Conservation (phyloP, 2,329 filamentous ascomycete genomes). For the Fusarium buxicola region DNA sequence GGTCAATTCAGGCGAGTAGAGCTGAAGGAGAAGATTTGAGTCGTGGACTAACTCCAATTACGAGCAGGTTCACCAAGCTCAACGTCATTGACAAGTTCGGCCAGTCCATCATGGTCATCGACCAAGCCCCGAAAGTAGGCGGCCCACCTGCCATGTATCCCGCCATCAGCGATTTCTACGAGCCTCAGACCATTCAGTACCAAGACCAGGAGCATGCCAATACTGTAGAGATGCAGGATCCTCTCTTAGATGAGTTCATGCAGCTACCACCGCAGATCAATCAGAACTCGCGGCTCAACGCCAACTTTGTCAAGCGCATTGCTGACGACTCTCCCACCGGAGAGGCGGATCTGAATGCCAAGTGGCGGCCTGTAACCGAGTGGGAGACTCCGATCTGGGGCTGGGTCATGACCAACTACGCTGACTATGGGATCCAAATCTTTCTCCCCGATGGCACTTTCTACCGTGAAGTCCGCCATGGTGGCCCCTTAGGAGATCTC, state of each 20-base stretch:
- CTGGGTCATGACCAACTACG: conserved; percentile 57
- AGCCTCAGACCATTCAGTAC: conserved; percentile 46
- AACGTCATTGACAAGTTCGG: conserved; percentile 64
- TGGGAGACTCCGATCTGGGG: conserved; percentile 58
- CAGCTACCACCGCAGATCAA: conserved; percentile 58
- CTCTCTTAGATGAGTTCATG: conserved; percentile 47
- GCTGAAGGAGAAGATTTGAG: too few species aligned
- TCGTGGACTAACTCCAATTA: too few species aligned
- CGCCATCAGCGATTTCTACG: conserved; percentile 51
- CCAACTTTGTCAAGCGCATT: conserved; percentile 45
- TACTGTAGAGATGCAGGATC: conserved; percentile 37
- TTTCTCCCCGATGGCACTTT: conserved; percentile 56
- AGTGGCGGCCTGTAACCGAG: conserved; percentile 42
- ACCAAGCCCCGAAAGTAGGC: conserved; percentile 18
- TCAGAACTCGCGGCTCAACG: conserved; percentile 53
- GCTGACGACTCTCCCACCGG: too few species aligned
- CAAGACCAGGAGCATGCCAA: conserved; percentile 35
- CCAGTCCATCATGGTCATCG: conserved; percentile 52
- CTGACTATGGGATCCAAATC: conserved; percentile 56
- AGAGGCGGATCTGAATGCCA: too few species aligned
- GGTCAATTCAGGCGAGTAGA: conserved; percentile 62
- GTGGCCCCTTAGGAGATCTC: conserved; percentile 43
- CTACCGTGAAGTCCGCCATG: conserved; percentile 56
- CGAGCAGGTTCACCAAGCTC: conserved; percentile 58
- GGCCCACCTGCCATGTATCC: conserved; percentile 46